Percentiles rank a stretch among this genome's conserved stretches.
Conservation (phyloP, 2,329 filamentous ascomycete genomes). For the Calonectria pteridis region DNA sequence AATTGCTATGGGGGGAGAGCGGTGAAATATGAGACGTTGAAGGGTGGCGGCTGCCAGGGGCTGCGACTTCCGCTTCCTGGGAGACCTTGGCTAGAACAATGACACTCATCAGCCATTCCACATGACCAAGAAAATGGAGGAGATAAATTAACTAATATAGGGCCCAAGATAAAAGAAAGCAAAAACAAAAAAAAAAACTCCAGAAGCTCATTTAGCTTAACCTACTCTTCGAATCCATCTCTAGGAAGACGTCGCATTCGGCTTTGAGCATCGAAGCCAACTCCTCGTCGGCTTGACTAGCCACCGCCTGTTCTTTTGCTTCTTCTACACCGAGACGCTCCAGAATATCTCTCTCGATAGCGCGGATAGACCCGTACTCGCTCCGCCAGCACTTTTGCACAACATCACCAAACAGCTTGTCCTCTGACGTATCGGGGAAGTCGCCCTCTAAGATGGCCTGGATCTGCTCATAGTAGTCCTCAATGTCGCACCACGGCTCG, state of each 20-base stretch:
- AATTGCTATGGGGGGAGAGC: too few relatives aligned
- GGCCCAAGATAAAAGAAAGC: neutral
- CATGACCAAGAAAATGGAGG: neutral
- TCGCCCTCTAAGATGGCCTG: neutral
- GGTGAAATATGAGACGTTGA: too few relatives aligned
- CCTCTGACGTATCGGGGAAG: neutral
- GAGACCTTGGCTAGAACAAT: too few relatives aligned
- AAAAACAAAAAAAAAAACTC: neutral
- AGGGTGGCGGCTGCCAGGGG: too few relatives aligned
- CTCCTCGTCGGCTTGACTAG: neutral
- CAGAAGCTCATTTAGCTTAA: neutral
- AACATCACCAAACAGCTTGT: neutral
- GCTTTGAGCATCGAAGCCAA: neutral
- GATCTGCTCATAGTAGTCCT: neutral
- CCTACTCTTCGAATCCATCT: neutral
- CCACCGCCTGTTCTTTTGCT: too few relatives aligned
- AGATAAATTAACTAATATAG: neutral
- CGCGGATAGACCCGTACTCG: neutral
- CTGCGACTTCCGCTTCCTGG: too few relatives aligned
- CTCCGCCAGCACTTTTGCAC: conserved; percentile 4
- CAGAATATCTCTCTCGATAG: neutral
- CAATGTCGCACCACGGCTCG: neutral
- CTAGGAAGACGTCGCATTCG: neutral
- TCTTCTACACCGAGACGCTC: neutral
- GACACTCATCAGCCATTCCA: too few relatives aligned